A percentile compares a stretch with the other conserved stretches of the same genome.
These are phyloP conservation scores for Prunus kanzakura DNA, from an alignment of 306 rosid species.

Conservation along the genomic window DNA sequence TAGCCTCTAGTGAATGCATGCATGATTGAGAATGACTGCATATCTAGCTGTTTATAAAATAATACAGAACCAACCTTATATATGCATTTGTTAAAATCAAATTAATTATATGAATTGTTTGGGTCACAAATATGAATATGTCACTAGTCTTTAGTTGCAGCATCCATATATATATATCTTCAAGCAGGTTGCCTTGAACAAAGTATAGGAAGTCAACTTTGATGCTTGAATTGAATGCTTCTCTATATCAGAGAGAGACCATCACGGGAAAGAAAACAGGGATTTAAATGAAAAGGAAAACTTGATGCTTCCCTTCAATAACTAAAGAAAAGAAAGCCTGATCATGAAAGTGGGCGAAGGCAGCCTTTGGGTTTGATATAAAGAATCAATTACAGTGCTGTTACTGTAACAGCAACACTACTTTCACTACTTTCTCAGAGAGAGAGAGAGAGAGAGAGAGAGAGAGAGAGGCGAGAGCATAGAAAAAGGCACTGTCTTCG, in stretches of 20 bases:
- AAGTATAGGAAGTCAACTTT: not conserved
- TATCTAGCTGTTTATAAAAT: too few species aligned
- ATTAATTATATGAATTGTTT: too few species aligned
- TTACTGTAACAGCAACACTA: too few species aligned
- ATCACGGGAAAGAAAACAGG: not conserved
- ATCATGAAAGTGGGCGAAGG: not conserved
- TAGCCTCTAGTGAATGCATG: too few species aligned
- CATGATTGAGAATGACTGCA: too few species aligned
- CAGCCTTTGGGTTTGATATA: not conserved
- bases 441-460: too few species aligned
- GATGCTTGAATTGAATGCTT: not conserved
- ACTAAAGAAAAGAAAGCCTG: not conserved
- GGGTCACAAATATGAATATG: too few species aligned
- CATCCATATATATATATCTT: not conserved
- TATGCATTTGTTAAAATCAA: too few species aligned
- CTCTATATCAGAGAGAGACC: not conserved
- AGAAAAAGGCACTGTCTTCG: not conserved
- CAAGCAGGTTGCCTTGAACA: not conserved
- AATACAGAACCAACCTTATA: too few species aligned
- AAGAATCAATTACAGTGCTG: not conserved
- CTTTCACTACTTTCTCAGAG: too few species aligned
- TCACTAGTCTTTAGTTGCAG: not conserved
- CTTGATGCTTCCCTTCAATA: not conserved
- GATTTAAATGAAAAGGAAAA: not conserved
- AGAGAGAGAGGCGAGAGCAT: not conserved